Conservation (phyloP, 148 eudicot species). For the Fagopyrum tataricum region DNA sequence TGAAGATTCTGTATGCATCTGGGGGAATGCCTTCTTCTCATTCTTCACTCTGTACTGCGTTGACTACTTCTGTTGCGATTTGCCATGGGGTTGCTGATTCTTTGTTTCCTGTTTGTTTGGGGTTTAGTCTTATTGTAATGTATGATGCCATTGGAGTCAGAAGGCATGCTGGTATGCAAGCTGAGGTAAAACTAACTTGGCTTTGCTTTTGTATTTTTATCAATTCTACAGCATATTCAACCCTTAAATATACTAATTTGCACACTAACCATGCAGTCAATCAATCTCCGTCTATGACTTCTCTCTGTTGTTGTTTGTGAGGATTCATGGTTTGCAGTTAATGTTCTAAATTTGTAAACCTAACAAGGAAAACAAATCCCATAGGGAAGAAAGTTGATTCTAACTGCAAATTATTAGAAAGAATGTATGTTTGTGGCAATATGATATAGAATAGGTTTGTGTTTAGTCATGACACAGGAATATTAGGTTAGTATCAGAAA, state of each 20-base stretch:
- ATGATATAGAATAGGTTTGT: neutral
- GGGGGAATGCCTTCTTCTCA: conserved; percentile 99
- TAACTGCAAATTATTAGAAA: too few relatives aligned
- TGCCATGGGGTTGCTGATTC: conserved; percentile 86
- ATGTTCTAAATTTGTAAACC: neutral
- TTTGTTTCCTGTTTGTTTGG: conserved; percentile 82
- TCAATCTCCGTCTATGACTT: neutral
- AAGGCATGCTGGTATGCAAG: conserved; percentile 95
- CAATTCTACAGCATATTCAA: neutral
- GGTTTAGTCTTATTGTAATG: conserved; percentile 88
- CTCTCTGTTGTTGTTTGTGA: neutral
- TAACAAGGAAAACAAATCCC: neutral
- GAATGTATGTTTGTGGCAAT: too few relatives aligned
- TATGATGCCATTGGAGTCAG: conserved; percentile 94
- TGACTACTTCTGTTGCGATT: conserved; percentile 77
- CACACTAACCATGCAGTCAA: too few relatives aligned
- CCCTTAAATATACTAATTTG: too few relatives aligned
- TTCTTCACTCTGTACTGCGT: conserved; percentile 75
- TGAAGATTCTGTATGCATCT: conserved; percentile 54
- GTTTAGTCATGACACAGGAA: neutral
- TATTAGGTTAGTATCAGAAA: neutral
- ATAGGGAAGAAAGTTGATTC: neutral
- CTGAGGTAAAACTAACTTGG: conserved; percentile 42
- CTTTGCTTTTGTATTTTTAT: neutral
- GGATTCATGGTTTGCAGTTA: neutral